phyloP scores from a whole-genome alignment of 495 filamentous ascomycete genomes.

The Xylaria longipes region DNA sequence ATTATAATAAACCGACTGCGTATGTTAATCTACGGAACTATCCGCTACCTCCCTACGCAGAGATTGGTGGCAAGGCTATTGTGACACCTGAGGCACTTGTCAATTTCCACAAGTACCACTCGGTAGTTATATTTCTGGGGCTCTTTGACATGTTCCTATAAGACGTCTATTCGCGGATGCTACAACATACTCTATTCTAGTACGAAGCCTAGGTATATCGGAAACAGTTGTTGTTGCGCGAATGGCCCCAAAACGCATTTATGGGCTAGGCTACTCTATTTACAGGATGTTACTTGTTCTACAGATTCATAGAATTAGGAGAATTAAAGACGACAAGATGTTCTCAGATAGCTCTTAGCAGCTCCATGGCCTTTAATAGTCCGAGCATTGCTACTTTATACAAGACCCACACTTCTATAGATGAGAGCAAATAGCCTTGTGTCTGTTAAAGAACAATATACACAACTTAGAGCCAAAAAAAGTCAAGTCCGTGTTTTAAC shows the following conservation, averaged over 20 bases:
- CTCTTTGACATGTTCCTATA: neutral
- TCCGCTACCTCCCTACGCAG: neutral
- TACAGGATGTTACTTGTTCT: neutral
- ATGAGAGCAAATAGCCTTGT: neutral
- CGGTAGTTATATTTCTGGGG: neutral
- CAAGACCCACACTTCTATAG: neutral
- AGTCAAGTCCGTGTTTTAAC: neutral
- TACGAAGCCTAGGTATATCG: neutral
- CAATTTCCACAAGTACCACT: neutral
- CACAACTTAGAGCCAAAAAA: neutral
- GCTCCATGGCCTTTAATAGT: neutral
- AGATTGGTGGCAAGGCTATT: neutral
- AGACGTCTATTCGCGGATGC: neutral
- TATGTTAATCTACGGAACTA: neutral
- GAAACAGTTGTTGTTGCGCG: neutral
- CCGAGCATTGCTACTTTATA: neutral
- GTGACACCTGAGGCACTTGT: neutral
- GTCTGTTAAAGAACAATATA: neutral
- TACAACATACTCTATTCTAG: neutral
- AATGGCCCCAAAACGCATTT: neutral
- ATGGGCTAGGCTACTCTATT: neutral
- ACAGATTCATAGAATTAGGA: neutral
- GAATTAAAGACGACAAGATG: neutral
- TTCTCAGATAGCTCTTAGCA: neutral
- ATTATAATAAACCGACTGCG: neutral